phyloP scores from a whole-genome alignment of 2,329 filamentous ascomycete genomes.

The Xylaria sp. region DNA sequence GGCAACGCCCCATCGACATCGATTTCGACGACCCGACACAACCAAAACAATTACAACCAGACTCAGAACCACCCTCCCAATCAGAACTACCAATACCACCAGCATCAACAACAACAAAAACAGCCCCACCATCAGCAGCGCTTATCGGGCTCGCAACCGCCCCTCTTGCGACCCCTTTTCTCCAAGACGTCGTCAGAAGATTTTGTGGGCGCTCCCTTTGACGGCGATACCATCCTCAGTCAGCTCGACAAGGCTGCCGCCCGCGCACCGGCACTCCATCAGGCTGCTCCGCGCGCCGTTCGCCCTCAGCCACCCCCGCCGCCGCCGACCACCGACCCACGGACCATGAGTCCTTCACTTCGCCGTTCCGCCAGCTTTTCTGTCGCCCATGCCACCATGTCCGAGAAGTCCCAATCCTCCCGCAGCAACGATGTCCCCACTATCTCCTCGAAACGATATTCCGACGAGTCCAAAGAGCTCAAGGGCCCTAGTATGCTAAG shows the following conservation, averaged over 20 bases:
- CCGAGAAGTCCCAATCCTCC: slow-evolving; percentile 57
- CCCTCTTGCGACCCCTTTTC: slow-evolving; percentile 54
- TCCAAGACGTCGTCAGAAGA: slow-evolving; percentile 64
- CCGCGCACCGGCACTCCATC: slow-evolving; percentile 48
- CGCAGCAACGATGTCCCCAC: slow-evolving; percentile 59
- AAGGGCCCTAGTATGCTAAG: slow-evolving; percentile 70
- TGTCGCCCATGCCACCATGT: slow-evolving; percentile 62
- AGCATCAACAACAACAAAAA: slow-evolving; percentile 23
- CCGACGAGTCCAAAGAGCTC: slow-evolving; percentile 77
- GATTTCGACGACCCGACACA: slow-evolving; percentile 9
- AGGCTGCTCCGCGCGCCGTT: slow-evolving; percentile 49
- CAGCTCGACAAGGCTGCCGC: slow-evolving; percentile 66
- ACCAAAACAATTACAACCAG: slow-evolving; percentile 18
- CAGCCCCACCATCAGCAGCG: slow-evolving; percentile 44
- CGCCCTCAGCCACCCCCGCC: slow-evolving; percentile 49
- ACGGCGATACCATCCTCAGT: slow-evolving; percentile 70
- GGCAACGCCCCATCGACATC: slow-evolving; percentile 37
- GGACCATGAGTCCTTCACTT: slow-evolving; percentile 65
- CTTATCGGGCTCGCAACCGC: slow-evolving; percentile 50
- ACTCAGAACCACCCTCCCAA: slow-evolving; percentile 7
- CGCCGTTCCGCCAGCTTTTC: slow-evolving; percentile 75
- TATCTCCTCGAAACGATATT: slow-evolving; percentile 75
- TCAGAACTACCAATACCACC: not conserved
- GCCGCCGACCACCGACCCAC: slow-evolving; percentile 60
- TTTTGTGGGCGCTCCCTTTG: slow-evolving; percentile 72